Evolutionary conservation across 345 rosid species (phyloP).

Genomic region (Populus simonii): DNA sequence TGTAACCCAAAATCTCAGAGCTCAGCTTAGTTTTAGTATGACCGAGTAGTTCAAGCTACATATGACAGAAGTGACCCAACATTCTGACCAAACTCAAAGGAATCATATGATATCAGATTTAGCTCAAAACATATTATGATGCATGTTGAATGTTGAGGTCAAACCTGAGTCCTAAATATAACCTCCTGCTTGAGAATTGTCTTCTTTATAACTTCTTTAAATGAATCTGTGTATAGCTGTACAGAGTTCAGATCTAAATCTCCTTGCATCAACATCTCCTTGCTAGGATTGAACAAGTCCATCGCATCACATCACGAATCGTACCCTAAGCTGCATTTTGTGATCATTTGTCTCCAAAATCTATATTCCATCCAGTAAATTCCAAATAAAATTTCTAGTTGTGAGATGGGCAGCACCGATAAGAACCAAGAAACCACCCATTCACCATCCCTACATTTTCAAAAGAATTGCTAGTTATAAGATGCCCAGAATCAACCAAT

Average conservation of each 20-base stretch:
- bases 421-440: background rate
- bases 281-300: slow-evolving; percentile 7
- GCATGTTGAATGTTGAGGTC: background rate
- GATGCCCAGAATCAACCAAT: background rate
- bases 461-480: background rate
- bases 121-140: background rate
- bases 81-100: background rate
- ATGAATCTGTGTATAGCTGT: slow-evolving; percentile 22
- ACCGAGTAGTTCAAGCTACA: background rate
- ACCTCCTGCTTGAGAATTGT: slow-evolving; percentile 47
- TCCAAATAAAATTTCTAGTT: background rate
- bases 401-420: background rate
- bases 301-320: slow-evolving; percentile 16
- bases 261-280: slow-evolving; percentile 30
- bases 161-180: slow-evolving; percentile 45
- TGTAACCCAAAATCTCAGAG: background rate
- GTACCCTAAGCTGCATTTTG: slow-evolving; percentile 12
- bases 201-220: slow-evolving; percentile 31
- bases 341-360: background rate
- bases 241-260: slow-evolving; percentile 34
- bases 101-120: background rate
- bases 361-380: slow-evolving; percentile 4
- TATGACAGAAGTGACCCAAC: background rate
- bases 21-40: slow-evolving; percentile 3
- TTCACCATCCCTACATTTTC: background rate